A percentile compares a stretch with the other conserved stretches of the same genome.
Evolutionary conservation across 2,329 filamentous ascomycete species (phyloP).

Genomic region (Hypoxylon sp.): DNA sequence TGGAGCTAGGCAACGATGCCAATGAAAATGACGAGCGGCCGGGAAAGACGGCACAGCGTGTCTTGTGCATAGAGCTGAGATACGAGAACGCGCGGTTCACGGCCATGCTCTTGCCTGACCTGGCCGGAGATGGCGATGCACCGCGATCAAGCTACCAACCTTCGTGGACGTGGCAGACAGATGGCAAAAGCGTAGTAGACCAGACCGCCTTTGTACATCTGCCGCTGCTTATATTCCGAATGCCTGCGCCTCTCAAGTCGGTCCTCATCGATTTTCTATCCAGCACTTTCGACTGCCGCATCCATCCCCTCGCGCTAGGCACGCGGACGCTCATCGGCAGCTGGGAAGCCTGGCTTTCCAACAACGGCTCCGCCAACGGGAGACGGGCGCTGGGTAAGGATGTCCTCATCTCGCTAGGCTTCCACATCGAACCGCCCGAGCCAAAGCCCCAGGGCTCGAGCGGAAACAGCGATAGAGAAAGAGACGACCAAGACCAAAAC

Average conservation of each 20-base stretch:
- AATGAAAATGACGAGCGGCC: neutral
- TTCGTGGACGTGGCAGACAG: conserved; percentile 43
- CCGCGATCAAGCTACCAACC: conserved; percentile 10
- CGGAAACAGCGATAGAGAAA: neutral
- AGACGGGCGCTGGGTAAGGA: conserved; percentile 57
- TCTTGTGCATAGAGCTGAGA: conserved; percentile 61
- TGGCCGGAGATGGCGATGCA: conserved; percentile 27
- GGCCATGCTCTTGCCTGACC: conserved; percentile 62
- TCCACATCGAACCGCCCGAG: conserved; percentile 57
- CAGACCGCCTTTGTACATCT: conserved; percentile 59
- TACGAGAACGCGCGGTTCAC: conserved; percentile 67
- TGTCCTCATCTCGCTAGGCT: conserved; percentile 64
- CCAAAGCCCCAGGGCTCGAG: neutral
- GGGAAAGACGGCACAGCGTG: conserved; percentile 1
- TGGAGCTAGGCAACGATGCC: conserved; percentile 25
- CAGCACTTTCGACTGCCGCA: conserved; percentile 67
- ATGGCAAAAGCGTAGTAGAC: conserved; percentile 1
- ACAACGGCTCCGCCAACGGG: conserved; percentile 53
- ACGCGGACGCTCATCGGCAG: conserved; percentile 63
- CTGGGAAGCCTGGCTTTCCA: conserved; percentile 65
- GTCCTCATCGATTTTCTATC: conserved; percentile 65
- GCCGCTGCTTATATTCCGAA: conserved; percentile 66
- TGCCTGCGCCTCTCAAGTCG: conserved; percentile 65
- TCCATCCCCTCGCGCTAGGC: conserved; percentile 63
- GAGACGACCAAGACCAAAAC: conserved; percentile 20